phyloP scores from a whole-genome alignment of 768 basidiomycete genomes.

The Boletus coccyginus region DNA sequence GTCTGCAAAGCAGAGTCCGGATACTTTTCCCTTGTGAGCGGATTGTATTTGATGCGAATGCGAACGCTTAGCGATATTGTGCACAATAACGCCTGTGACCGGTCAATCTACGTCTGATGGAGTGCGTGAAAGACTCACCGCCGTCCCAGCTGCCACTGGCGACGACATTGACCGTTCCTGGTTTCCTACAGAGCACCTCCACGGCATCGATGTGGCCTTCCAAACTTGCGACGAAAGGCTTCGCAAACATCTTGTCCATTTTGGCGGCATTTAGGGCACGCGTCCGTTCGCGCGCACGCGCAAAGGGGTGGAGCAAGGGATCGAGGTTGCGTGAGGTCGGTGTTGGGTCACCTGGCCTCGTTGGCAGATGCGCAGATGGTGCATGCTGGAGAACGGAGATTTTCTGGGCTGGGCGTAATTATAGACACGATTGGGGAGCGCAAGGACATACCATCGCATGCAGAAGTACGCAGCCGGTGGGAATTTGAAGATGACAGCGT shows the following conservation, averaged over 20 bases:
- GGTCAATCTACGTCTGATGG: neutral
- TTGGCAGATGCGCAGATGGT: constrained; percentile 68
- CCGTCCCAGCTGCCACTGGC: constrained; percentile 97
- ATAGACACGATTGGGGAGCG: neutral
- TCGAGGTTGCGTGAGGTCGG: constrained; percentile 91
- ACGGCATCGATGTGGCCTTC: constrained; percentile 95
- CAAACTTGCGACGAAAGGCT: constrained; percentile 86
- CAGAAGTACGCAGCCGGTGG: constrained; percentile 3
- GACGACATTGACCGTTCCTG: constrained; percentile 69
- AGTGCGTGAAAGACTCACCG: constrained; percentile 48
- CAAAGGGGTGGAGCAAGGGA: constrained; percentile 93
- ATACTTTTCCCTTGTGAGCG: constrained; percentile 84
- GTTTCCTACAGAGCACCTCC: constrained; percentile 76
- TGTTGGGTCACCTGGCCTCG: constrained; percentile 76
- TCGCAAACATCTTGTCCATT: constrained; percentile 97
- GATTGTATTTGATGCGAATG: constrained; percentile 55
- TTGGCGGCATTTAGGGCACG: constrained; percentile 94
- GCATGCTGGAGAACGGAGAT: constrained; percentile 86
- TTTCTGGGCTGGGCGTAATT: constrained; percentile 49
- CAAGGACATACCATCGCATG: constrained; percentile 13
- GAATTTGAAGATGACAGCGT: neutral
- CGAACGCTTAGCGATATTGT: constrained; percentile 65
- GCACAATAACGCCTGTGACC: constrained; percentile 73
- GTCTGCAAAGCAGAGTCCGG: constrained; percentile 74
- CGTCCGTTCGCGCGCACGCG: constrained; percentile 87